phyloP scores from a whole-genome alignment of 257 asterid species.

The Solanum piurae region DNA sequence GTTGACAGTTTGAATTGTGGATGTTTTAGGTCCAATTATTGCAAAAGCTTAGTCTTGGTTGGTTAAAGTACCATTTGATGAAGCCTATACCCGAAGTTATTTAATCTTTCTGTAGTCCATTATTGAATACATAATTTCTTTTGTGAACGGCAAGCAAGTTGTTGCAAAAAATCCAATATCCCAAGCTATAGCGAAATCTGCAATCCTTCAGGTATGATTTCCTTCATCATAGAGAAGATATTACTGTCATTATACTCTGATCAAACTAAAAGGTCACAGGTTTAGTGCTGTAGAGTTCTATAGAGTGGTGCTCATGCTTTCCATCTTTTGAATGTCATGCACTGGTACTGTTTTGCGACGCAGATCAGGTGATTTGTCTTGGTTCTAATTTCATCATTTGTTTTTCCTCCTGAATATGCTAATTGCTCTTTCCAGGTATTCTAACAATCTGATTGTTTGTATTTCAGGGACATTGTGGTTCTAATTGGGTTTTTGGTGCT shows the following conservation, averaged over 20 bases:
- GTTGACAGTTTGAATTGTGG: not conserved
- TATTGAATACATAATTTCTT: not conserved
- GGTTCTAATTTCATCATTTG: not conserved
- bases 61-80: not conserved
- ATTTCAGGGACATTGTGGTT: conserved; percentile 92
- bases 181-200: conserved; percentile 20
- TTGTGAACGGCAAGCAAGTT: conserved; percentile 15
- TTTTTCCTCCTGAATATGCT: not conserved
- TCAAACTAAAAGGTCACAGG: not conserved
- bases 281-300: not conserved
- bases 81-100: not conserved
- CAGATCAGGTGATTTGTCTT: conserved; percentile 66
- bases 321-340: conserved; percentile 9
- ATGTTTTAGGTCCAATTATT: not conserved
- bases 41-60: not conserved
- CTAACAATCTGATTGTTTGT: not conserved
- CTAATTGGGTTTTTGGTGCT: conserved; percentile 97
- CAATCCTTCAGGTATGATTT: conserved; percentile 3
- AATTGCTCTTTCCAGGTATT: not conserved
- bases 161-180: conserved; percentile 24
- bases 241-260: not conserved
- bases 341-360: conserved; percentile 13
- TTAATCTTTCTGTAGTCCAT: not conserved
- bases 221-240: not conserved
- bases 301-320: conserved; percentile 17